These are phyloP conservation scores for Acrocalymma vagum DNA, from an alignment of 2,329 filamentous ascomycete genomes.

Conservation along the genomic window DNA sequence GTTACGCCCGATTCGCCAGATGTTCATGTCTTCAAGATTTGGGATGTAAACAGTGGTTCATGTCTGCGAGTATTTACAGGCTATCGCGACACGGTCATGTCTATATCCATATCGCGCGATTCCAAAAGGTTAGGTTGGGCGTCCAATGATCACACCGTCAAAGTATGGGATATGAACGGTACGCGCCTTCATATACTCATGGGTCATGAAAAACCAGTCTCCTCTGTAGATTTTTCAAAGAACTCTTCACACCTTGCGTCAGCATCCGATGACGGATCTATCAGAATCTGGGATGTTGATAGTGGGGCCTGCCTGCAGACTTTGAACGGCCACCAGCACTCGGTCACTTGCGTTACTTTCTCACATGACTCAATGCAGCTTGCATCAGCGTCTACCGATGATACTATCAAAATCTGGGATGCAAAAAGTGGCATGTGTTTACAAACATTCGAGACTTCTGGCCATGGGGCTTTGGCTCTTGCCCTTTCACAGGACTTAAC, in stretches of 20 bases:
- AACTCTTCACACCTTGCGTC: conserved; percentile 22
- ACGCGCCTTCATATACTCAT: conserved; percentile 21
- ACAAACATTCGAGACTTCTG: conserved; percentile 25
- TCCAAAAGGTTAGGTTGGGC: conserved; percentile 8
- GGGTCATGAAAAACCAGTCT: conserved; percentile 15
- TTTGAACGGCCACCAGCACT: conserved; percentile 23
- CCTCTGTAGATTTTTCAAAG: conserved; percentile 24
- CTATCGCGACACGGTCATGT: conserved; percentile 1
- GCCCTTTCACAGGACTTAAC: conserved; percentile 16
- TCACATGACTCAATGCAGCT: conserved; percentile 22
- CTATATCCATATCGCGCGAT: conserved; percentile 16
- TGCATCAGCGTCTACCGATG: conserved; percentile 22
- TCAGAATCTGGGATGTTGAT: conserved; percentile 26
- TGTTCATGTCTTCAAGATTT: too few relatives aligned
- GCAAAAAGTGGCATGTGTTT: conserved; percentile 17
- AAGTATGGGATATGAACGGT: conserved; percentile 26
- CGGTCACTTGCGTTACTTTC: conserved; percentile 25
- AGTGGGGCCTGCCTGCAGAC: conserved; percentile 10
- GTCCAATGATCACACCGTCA: conserved; percentile 21
- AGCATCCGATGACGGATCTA: conserved; percentile 20
- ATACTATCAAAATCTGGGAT: conserved; percentile 24
- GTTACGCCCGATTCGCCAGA: too few relatives aligned
- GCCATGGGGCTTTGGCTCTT: conserved; percentile 1
- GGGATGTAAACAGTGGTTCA: conserved; percentile 19
- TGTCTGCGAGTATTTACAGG: conserved; percentile 28